Evolutionary conservation across 2,329 filamentous ascomycete genomes (phyloP).

Genomic region (Neocucurbitaria cava): DNA sequence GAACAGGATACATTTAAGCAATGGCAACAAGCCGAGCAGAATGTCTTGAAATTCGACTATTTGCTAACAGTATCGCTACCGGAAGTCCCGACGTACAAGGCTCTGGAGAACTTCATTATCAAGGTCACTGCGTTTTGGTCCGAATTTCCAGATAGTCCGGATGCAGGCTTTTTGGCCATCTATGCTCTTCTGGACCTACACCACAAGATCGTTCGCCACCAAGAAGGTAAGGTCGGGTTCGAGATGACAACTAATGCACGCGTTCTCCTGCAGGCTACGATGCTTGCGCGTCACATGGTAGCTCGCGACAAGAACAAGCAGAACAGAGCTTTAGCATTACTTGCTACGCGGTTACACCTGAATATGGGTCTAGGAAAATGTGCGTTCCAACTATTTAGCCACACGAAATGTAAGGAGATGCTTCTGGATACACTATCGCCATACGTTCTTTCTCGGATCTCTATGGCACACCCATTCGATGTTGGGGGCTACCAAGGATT

Average conservation of each 20-base stretch:
- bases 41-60: constrained; percentile 36
- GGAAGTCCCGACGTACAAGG: neutral
- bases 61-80: constrained; percentile 31
- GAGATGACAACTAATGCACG: constrained; percentile 17
- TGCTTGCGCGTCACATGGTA: constrained; percentile 34
- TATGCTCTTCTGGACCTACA: constrained; percentile 35
- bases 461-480: constrained; percentile 43
- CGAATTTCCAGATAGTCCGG: constrained; percentile 15
- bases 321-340: constrained; percentile 34
- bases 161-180: constrained; percentile 28
- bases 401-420: constrained; percentile 44
- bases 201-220: constrained; percentile 2
- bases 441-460: constrained; percentile 40
- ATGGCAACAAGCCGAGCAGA: constrained; percentile 28
- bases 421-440: constrained; percentile 42
- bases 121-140: constrained; percentile 25
- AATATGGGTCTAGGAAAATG: constrained; percentile 39
- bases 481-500: constrained; percentile 32
- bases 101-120: constrained; percentile 23
- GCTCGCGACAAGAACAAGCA: constrained; percentile 32
- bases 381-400: constrained; percentile 37
- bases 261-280: constrained; percentile 36
- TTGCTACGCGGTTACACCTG: constrained; percentile 42
- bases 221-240: constrained; percentile 3
- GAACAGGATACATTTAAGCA: neutral